These are phyloP conservation scores for Spathaspora sp. DNA, from an alignment of 805 yeast genomes.

Conservation along the genomic window DNA sequence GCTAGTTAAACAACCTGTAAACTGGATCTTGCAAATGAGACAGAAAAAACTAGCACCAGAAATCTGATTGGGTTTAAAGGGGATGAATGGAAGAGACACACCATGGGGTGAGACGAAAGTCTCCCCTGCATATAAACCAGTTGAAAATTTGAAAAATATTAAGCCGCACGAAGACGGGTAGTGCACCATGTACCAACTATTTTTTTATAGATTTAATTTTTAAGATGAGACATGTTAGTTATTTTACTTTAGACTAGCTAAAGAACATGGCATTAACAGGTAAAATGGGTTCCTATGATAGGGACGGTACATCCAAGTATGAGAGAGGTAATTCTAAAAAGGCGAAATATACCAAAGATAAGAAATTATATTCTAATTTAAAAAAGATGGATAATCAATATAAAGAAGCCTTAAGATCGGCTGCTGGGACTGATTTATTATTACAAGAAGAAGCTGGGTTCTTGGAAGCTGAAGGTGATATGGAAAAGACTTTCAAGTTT, in stretches of 20 bases:
- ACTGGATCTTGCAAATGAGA: neutral
- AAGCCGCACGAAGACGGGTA: neutral
- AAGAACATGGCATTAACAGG: constrained; percentile 9
- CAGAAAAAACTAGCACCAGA: neutral
- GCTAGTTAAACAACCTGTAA: neutral
- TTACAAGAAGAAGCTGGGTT: constrained; percentile 82
- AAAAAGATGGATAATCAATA: constrained; percentile 68
- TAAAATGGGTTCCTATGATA: constrained; percentile 17
- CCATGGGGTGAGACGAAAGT: neutral
- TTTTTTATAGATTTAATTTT: neutral
- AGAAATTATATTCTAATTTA: constrained; percentile 60
- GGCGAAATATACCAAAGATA: constrained; percentile 47
- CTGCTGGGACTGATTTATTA: constrained; percentile 82
- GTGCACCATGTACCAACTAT: neutral
- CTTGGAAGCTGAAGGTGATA: constrained; percentile 82
- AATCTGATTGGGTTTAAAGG: neutral
- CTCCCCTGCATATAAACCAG: neutral
- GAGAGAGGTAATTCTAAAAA: constrained; percentile 20
- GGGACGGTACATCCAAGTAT: constrained; percentile 22
- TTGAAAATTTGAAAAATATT: neutral
- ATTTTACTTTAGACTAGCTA: neutral
- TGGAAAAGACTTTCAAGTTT: constrained; percentile 89
- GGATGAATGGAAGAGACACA: neutral
- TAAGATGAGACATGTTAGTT: neutral
- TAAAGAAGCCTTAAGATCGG: constrained; percentile 74